Evolutionary conservation across 1,284 basidiomycete genomes (phyloP).

Genomic region (Sanguinoderma infundibulare): DNA sequence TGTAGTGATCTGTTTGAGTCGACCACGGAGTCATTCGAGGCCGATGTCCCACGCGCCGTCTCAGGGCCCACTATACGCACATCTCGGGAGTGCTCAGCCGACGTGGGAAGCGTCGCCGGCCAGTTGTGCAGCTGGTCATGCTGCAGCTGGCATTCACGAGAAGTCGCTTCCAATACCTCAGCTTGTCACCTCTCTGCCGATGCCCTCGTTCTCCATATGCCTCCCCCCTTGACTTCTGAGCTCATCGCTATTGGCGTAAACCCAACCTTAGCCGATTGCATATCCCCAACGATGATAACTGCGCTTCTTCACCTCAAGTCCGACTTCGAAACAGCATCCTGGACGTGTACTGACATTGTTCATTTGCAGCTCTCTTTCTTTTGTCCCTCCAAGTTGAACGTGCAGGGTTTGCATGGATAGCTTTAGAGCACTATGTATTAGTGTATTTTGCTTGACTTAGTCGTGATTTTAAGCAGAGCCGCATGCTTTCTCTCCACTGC

Average conservation of each 20-base stretch:
- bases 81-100: no score
- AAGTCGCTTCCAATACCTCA: no score
- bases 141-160: no score
- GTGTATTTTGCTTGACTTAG: constrained; percentile 26
- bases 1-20: not conserved
- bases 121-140: no score
- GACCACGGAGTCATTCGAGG: no score
- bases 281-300: not conserved
- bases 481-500: not conserved
- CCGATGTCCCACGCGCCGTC: no score
- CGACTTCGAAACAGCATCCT: constrained; percentile 24
- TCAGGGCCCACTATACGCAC: no score
- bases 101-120: no score
- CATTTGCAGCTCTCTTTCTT: constrained; percentile 2
- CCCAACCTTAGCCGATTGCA: not conserved
- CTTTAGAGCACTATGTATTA: constrained; percentile 33
- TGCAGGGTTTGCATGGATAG: constrained; percentile 20
- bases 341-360: not conserved
- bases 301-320: not conserved
- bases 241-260: not conserved
- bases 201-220: not conserved
- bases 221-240: not conserved
- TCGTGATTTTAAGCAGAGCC: constrained; percentile 13
- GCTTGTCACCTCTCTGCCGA: not conserved
- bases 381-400: constrained; percentile 5